phyloP scores from a whole-genome alignment of 129 eudicot genomes.

The Rutidosis leptorrhynchoides region DNA sequence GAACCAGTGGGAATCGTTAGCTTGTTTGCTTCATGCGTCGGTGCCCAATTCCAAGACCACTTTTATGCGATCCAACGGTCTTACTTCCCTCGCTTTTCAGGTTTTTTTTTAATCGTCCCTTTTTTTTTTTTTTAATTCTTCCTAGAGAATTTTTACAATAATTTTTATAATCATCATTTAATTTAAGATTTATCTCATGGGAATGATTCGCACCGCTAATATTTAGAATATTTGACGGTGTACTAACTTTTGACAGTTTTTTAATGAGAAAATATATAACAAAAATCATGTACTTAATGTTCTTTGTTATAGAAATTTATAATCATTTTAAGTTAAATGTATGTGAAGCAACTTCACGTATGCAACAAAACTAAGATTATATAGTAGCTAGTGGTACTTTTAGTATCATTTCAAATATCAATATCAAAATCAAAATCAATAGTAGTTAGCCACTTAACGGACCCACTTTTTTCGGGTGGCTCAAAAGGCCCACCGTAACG shows the following conservation, averaged over 20 bases:
- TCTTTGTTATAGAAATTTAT: not conserved
- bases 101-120: slow-evolving; percentile 35
- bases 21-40: slow-evolving; percentile 85
- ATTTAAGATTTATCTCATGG: slow-evolving; percentile 15
- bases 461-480: not conserved
- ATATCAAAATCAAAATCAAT: no score
- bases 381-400: not conserved
- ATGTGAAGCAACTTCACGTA: not conserved
- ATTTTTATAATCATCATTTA: not conserved
- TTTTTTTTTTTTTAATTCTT: slow-evolving; percentile 15
- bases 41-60: slow-evolving; percentile 56
- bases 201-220: no score
- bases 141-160: not conserved
- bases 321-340: not conserved
- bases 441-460: not conserved
- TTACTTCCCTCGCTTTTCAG: slow-evolving; percentile 72
- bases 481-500: slow-evolving; percentile 23
- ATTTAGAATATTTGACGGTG: no score
- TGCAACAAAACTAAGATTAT: not conserved
- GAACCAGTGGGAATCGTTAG: slow-evolving; percentile 78
- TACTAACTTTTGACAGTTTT: no score
- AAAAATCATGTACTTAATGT: not conserved
- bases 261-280: not conserved
- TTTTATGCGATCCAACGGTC: slow-evolving; percentile 33
- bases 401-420: no score